Percentiles rank a stretch among this genome's conserved stretches.
These are phyloP conservation scores for Trypethelium eluteriae DNA, from an alignment of 495 filamentous ascomycete species.

Conservation along the genomic window DNA sequence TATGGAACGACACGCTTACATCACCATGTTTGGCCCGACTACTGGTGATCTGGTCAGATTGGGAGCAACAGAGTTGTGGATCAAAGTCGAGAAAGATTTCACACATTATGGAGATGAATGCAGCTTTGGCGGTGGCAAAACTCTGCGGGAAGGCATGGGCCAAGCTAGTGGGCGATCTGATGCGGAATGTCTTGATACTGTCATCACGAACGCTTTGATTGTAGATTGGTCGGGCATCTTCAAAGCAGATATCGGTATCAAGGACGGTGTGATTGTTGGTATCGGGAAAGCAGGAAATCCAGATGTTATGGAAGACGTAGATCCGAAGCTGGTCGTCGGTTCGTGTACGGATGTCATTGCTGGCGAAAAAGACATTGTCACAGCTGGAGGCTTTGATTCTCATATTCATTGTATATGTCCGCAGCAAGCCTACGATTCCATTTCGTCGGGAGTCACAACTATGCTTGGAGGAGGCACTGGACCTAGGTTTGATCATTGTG, in stretches of 20 bases:
- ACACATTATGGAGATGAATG: constrained; percentile 90
- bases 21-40: constrained; percentile 87
- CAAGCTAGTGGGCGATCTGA: constrained; percentile 72
- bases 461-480: constrained; percentile 90
- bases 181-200: constrained; percentile 67
- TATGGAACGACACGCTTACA: constrained; percentile 72
- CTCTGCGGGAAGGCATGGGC: constrained; percentile 91
- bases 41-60: constrained; percentile 75
- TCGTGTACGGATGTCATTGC: constrained; percentile 94
- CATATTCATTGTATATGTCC: constrained; percentile 98
- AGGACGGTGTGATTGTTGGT: constrained; percentile 75
- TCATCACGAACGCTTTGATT: constrained; percentile 87
- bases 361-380: constrained; percentile 86
- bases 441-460: constrained; percentile 84
- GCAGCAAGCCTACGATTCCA: constrained; percentile 80
- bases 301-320: constrained; percentile 89
- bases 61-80: constrained; percentile 82
- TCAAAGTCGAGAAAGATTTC: constrained; percentile 82
- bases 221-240: constrained; percentile 90
- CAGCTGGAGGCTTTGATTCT: constrained; percentile 83
- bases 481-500: constrained; percentile 49
- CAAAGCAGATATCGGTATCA: constrained; percentile 96
- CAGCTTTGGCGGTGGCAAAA: constrained; percentile 93
- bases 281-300: constrained; percentile 97
- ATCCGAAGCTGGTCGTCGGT: constrained; percentile 71